Evolutionary conservation across 371 early-diverging fungal species (phyloP).

Genomic region (Paramicrosporidium saccamoebae): DNA sequence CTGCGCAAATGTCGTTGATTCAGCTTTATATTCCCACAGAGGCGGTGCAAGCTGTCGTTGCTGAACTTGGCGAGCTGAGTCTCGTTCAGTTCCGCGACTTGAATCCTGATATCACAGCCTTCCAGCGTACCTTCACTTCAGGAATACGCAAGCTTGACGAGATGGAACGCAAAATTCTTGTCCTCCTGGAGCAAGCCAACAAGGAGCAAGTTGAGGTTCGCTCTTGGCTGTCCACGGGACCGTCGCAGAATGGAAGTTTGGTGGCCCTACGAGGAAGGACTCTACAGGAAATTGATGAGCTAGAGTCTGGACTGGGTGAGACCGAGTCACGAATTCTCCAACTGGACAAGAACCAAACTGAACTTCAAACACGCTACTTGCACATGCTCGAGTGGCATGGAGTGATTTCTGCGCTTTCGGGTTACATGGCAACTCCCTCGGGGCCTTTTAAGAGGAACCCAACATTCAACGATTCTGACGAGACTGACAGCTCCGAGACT

Average conservation of each 20-base stretch:
- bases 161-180: conserved; percentile 62
- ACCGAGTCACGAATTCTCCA: conserved; percentile 43
- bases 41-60: conserved; percentile 61
- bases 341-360: conserved; percentile 55
- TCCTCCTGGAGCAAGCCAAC: too few species aligned
- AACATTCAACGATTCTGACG: too few species aligned
- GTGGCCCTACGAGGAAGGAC: conserved; percentile 27
- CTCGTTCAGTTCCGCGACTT: conserved; percentile 78
- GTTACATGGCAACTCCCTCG: too few species aligned
- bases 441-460: too few species aligned
- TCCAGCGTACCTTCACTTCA: conserved; percentile 75
- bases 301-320: conserved; percentile 41
- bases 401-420: too few species aligned
- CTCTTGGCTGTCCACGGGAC: too few species aligned
- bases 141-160: conserved; percentile 73
- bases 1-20: conserved; percentile 83
- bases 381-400: too few species aligned
- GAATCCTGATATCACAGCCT: conserved; percentile 72
- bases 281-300: conserved; percentile 71
- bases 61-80: conserved; percentile 79
- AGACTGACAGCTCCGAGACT: too few species aligned
- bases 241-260: too few species aligned
- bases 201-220: too few species aligned
- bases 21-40: conserved; percentile 87
- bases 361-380: conserved; percentile 39